Evolutionary conservation across 1,284 basidiomycete species (phyloP), one percentile per base, ranked within the genome.

Genomic region (Meripilus lineatus): DNA sequence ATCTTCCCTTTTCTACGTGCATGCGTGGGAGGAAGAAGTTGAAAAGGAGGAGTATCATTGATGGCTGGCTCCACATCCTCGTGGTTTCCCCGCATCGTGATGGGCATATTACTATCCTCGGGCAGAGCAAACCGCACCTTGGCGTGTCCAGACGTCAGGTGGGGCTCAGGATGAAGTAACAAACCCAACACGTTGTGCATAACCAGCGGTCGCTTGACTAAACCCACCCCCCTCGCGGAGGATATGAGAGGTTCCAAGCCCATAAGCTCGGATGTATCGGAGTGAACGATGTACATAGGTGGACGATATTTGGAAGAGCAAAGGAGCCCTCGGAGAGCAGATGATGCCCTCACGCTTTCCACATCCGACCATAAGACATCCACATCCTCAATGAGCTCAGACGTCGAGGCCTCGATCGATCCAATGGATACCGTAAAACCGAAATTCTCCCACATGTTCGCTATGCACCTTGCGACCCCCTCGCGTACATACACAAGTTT

Each of bases 171-270:
- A 14, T 52, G 24, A 20, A 56, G 56, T 23, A 63, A 21, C 40
- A 53, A 44, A 35, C 50, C 52, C 7, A 54, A 25, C 15, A 60
- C 44, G 3, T 46, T 22, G 34, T 61, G 56, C 47, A 58, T 50
- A 48, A 61, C 49, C 18, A 63, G 50, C 1, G 61, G 61, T 13
- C 59, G 57, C 48, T 61, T 59, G 11, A 61, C 49, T 21, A 63
- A 53, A 10, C 58, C 47, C 22, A 57, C 57, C 32, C 54, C 52
- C 21, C 38, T 45, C 22, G 55, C 58, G 5, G 49, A 44, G 8
- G 40, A 18, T 17, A 33, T 11, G 8, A 48, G 42, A 4, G 54
- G 53, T 44, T 60, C 56, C 24, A 62, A 49, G 43, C 46, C 23
- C 2, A 45, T 32, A 23, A 60, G 50, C 18, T 60, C 58, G 15